phyloP scores from a whole-genome alignment of 257 asterid genomes.

The Sherardia arvensis region DNA sequence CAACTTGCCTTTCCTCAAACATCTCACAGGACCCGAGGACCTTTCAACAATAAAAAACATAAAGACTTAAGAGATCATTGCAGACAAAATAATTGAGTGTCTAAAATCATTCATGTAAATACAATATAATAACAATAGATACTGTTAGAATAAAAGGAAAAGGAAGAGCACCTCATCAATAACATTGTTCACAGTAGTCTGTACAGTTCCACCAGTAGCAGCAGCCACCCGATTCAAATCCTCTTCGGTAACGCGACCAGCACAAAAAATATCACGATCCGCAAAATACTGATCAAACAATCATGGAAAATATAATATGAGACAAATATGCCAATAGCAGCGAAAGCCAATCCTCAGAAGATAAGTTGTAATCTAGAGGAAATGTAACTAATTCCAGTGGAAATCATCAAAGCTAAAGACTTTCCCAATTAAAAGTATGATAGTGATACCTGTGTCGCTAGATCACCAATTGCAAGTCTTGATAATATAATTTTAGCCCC shows the following conservation, averaged over 20 bases:
- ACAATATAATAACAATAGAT: background rate
- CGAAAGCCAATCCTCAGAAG: background rate
- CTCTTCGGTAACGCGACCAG: slow-evolving; percentile 91
- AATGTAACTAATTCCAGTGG: background rate
- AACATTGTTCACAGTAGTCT: slow-evolving; percentile 81
- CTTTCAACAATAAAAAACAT: slow-evolving; percentile 22
- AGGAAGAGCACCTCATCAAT: slow-evolving; percentile 60
- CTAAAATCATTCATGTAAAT: background rate
- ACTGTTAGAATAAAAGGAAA: slow-evolving; percentile 3
- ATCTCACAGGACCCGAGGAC: slow-evolving; percentile 72
- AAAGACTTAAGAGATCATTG: background rate
- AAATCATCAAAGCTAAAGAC: background rate
- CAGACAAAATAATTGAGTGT: background rate
- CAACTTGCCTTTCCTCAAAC: slow-evolving; percentile 93
- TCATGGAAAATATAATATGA: background rate
- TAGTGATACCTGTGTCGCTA: slow-evolving; percentile 69
- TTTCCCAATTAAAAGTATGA: background rate
- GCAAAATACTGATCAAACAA: slow-evolving; percentile 64
- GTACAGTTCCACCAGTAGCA: slow-evolving; percentile 82
- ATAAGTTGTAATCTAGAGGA: background rate
- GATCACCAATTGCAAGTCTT: slow-evolving; percentile 90
- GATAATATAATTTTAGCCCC: slow-evolving; percentile 88
- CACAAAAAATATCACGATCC: slow-evolving; percentile 88
- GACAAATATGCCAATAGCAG: background rate
- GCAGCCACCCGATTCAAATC: slow-evolving; percentile 86